Evolutionary conservation across 805 yeast species (phyloP), one percentile per base, ranked within the genome.

Genomic region (Cephaloascus fragrans): DNA sequence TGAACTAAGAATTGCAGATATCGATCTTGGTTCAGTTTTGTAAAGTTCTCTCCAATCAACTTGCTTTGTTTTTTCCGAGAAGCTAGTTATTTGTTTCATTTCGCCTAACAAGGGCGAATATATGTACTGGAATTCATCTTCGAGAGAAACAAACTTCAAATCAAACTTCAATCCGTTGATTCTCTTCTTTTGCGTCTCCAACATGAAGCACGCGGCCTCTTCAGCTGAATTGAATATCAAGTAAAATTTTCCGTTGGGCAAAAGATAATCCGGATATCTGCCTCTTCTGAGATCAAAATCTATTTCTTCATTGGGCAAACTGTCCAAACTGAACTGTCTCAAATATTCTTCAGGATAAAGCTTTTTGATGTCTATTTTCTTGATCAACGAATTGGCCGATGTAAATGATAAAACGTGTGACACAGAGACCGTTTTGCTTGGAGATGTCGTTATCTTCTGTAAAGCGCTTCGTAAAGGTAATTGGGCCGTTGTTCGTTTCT

Each of bases 191-290:
- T 51, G 41, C 1, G 80, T 71, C 45, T 77, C 83, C 17, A 62
- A 49, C 53, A 62, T 64, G 51, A 71, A 80, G 3, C 62, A 62
- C 17, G 73, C 62, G 0, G 87, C 85, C 16, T 67, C 69, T 19
- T 63, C 60, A 31, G 54, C 50, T 32, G 60, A 55, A 3, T 61
- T 60, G 48, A 82, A 82, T 4, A 75, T 51, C 28, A 82, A 53
- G 50, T 71, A 80, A 51, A 76, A 77, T 3, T 69, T 64, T 33
- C 73, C 71, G 42, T 64, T 56, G 20, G 72, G 67, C 31, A 56
- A 44, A 18, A 81, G 50, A 15, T 60, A 67, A 2, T 51, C 37
- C 0, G 75, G 71, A 43, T 70, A 61, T 38, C 88, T 53, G 10
- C 73, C 72, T 41, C 76, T 68, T 14, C 74, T 59, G 3, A 71